Base-by-base conservation (phyloP, 2,329 filamentous ascomycete genomes). In the Aaosphaeria arxii region DNA sequence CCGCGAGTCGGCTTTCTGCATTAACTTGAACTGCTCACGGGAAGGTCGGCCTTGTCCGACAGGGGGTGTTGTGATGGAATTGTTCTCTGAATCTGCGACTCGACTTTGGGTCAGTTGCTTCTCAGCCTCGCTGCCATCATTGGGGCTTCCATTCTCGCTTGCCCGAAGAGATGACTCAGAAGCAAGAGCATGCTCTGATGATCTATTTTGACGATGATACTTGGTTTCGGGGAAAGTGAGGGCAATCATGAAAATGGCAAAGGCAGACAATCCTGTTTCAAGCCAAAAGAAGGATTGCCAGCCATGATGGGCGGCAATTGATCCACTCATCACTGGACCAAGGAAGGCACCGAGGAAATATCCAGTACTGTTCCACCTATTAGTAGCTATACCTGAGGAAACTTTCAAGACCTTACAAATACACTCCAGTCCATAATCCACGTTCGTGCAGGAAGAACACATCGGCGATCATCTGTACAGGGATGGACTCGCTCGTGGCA, bases 251-350 rank as follows among this genome's bases (percentile, higher is more conserved):
- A 75, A 30, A 6, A 74, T 67, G 5, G 69, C 66, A 54, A 75
- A 71, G 5, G 57, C 66, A 2, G 69, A 64, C 5, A 76, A 58
- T 0, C 62, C 73, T 1, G 67, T 64, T 3, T 71, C 71, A 4
- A 76, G 66, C 73, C 74, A 76, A 63, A 75, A 76, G 58, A 76
- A 76, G 9, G 68, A 72, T 42, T 72, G 57, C 74, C 74, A 76
- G 39, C 73, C 72, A 48, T 75, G 63, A 17, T 69, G 60, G 7
- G 62, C 64, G 17, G 67, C 71, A 32, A 76, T 74, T 36, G 63
- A 62, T 5, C 73, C 73, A 24, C 68, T 63, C 65, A 76, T 74
- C 46, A 75, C 70, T 1, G 72, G 71, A 4, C 73, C 73, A 1
- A 75, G 57, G 52, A 74, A 74, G 5, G 72, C 64, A 7, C 73